These are phyloP conservation scores for Aspergillus haitiensis DNA, from an alignment of 495 filamentous ascomycete species.

Conservation along the genomic window DNA sequence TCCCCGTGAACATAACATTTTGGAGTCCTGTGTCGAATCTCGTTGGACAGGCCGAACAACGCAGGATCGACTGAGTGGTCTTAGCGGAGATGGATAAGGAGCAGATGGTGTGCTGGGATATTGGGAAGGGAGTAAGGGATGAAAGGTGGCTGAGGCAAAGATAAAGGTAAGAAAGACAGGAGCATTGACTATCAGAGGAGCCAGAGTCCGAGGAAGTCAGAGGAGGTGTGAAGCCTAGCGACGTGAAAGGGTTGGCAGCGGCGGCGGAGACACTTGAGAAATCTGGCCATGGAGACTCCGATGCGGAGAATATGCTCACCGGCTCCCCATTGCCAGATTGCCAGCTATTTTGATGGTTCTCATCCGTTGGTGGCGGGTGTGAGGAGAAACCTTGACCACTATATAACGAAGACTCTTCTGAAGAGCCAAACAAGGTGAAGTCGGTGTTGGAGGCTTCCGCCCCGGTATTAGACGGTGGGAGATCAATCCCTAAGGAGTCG, in stretches of 20 bases:
- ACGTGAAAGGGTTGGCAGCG: constrained; percentile 33
- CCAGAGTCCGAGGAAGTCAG: constrained; percentile 29
- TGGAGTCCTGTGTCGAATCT: constrained; percentile 52
- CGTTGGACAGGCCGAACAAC: constrained; percentile 58
- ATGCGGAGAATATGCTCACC: constrained; percentile 31
- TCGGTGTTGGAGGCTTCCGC: constrained; percentile 23
- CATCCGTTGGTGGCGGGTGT: constrained; percentile 27
- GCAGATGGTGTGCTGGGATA: constrained; percentile 50
- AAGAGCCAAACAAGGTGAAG: constrained; percentile 28
- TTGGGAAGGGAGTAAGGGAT: constrained; percentile 42
- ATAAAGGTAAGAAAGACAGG: constrained; percentile 49
- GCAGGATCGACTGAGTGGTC: constrained; percentile 57
- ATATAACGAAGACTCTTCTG: constrained; percentile 27
- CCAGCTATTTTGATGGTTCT: constrained; percentile 34
- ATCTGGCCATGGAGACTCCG: constrained; percentile 46
- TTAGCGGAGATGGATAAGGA: constrained; percentile 58
- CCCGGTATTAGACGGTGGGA: constrained; percentile 18
- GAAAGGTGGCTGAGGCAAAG: constrained; percentile 48
- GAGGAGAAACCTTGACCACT: constrained; percentile 21
- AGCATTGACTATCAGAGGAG: constrained; percentile 36
- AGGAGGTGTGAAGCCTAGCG: constrained; percentile 31
- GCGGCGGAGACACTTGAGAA: constrained; percentile 44
- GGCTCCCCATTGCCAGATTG: constrained; percentile 29
- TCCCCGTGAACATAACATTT: constrained; percentile 66
- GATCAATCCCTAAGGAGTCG: constrained; percentile 23